These are phyloP conservation scores for Hymenoscyphus scutula DNA, from an alignment of 2,329 filamentous ascomycete genomes.

Conservation along the genomic window DNA sequence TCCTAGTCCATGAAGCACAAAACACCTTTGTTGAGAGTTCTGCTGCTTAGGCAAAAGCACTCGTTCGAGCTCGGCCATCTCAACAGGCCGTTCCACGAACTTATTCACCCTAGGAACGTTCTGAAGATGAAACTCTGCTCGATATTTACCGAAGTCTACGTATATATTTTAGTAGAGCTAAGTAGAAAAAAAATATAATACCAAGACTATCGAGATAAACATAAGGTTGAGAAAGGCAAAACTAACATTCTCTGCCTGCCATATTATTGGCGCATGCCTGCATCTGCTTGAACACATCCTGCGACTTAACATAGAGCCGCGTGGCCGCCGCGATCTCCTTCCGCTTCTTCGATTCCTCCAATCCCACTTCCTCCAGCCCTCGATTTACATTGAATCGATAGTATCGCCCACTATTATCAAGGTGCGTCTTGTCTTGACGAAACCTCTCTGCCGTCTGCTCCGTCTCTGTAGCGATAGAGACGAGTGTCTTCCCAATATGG, in stretches of 20 bases:
- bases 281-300: conserved; percentile 29
- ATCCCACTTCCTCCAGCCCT: conserved; percentile 41
- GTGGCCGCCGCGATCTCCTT: conserved; percentile 35
- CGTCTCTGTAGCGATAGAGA: conserved; percentile 39
- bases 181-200: no score
- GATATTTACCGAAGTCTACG: no score
- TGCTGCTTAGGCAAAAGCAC: neutral
- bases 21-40: neutral
- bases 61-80: neutral
- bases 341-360: conserved; percentile 40
- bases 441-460: conserved; percentile 42
- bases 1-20: neutral
- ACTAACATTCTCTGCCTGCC: conserved; percentile 25
- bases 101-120: neutral
- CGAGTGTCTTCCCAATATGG: conserved; percentile 31
- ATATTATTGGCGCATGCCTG: conserved; percentile 22
- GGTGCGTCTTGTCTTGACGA: conserved; percentile 4
- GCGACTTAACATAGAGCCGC: conserved; percentile 31
- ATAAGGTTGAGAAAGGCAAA: no score
- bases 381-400: conserved; percentile 46
- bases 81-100: neutral
- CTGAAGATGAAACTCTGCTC: neutral
- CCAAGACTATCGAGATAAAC: no score
- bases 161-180: no score
- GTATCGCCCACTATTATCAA: conserved; percentile 35